phyloP scores from a whole-genome alignment of 2,329 filamentous ascomycete genomes.

The Verticillium isaacii region DNA sequence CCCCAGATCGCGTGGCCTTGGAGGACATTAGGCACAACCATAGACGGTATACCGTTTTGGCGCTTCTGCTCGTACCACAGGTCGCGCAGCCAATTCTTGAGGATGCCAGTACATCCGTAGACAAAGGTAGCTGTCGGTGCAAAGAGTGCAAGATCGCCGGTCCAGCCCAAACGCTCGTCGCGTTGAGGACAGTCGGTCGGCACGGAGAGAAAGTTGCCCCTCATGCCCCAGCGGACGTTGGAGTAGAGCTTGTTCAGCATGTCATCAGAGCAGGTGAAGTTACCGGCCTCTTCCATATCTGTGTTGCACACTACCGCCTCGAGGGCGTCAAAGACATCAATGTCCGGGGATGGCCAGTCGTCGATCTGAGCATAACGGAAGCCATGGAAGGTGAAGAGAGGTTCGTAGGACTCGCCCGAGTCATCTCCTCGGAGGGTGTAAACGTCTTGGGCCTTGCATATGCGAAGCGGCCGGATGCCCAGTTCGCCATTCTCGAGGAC shows the following conservation, averaged over 20 bases:
- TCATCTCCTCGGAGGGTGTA: constrained; percentile 20
- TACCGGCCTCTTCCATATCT: constrained; percentile 5
- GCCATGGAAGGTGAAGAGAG: constrained; percentile 45
- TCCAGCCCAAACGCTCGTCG: constrained; percentile 8
- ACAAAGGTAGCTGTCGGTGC: constrained; percentile 4
- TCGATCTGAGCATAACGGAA: constrained; percentile 43
- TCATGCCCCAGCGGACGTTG: constrained; percentile 7
- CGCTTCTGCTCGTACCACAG: constrained; percentile 21
- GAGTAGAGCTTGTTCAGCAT: constrained; percentile 5
- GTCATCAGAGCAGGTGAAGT: constrained; percentile 5
- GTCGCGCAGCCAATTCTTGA: constrained; percentile 8
- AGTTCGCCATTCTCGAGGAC: constrained; percentile 37
- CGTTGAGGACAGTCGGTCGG: constrained; percentile 11
- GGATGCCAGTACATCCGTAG: constrained; percentile 4
- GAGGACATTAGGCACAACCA: constrained; percentile 22
- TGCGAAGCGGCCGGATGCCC: constrained; percentile 28
- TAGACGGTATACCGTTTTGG: constrained; percentile 25
- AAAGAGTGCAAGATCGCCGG: constrained; percentile 7
- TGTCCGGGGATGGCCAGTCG: constrained; percentile 21
- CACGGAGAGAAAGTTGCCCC: constrained; percentile 10
- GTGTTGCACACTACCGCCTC: constrained; percentile 8
- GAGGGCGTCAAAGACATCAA: not conserved
- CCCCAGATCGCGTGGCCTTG: constrained; percentile 6
- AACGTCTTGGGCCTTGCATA: constrained; percentile 28
- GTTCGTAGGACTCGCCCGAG: constrained; percentile 28